Evolutionary conservation across 495 filamentous ascomycete genomes (phyloP), one percentile per base, ranked within the genome.

Genomic region (Talaromyces borbonicus): DNA sequence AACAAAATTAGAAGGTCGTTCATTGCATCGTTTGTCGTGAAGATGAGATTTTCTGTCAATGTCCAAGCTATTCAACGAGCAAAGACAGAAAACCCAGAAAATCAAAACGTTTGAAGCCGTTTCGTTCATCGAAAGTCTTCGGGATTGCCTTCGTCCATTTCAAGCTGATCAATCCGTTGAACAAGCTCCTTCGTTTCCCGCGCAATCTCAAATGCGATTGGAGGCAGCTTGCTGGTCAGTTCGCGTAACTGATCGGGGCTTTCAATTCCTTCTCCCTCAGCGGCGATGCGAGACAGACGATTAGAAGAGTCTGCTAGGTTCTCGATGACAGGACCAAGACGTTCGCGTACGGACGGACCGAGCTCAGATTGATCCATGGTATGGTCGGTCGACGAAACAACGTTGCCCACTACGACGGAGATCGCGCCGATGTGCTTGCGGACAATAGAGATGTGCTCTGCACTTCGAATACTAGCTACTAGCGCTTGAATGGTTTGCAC

Each of bases 121-220:
- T n/a, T 25, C 12, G 5, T 16, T 23, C 40, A 72, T 39, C 61
- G 61, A 47, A 72, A 72, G 35, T 72, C 68, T 39, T 74, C 68
- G 11, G 63, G 63, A 15, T 66, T 69, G 5, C 49, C 49, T 8
- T 60, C 61, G 27, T 55, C 60, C 8, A 60, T 52, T 6, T 63
- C 56, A 48, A 58, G 56, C 8, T 58, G 51, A 38, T 68, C 64
- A 22, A 74, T 54, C 24, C 61, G 62, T 27, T 68, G 61, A n/a
- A 71, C 79, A 41, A 88, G 67, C 56, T 87, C 83, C 56, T 88
- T 93, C 47, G 83, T 88, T 61, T 85, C 81, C 31, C 84, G 72
- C 2, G 85, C 88, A 56, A 92, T 82, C 66, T 88, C 85, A 61
- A 94, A 94, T 14, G 87, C 87, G 51, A 93, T 78, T 7, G 87